Conservation (phyloP, 148 eudicot species). For the Vaccinium myrtillus region DNA sequence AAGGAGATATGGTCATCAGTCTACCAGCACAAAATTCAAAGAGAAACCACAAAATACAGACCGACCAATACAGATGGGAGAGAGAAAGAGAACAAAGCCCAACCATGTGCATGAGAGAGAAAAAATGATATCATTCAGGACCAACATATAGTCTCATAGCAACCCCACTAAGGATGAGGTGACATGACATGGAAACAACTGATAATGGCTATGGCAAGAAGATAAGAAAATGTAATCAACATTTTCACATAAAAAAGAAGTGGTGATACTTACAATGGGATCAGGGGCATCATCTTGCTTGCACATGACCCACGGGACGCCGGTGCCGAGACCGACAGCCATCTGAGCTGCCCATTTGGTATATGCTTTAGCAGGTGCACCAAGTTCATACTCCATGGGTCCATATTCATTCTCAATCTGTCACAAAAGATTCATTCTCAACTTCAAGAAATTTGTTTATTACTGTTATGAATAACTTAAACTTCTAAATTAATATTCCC, state of each 20-base stretch:
- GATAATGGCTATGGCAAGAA: slow-evolving; percentile 17
- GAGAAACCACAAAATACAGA: slow-evolving; percentile 3
- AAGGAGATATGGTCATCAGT: neutral
- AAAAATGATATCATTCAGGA: slow-evolving; percentile 1
- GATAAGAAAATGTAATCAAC: slow-evolving; percentile 4
- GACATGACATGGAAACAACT: slow-evolving; percentile 21
- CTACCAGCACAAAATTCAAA: slow-evolving; percentile 10
- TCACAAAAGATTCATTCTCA: slow-evolving; percentile 13
- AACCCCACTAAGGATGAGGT: slow-evolving; percentile 16
- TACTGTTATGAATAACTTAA: neutral
- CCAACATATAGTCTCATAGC: neutral
- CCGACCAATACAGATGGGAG: slow-evolving; percentile 17
- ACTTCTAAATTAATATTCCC: neutral
- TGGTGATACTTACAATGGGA: slow-evolving; percentile 60
- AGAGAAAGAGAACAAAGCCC: slow-evolving; percentile 11
- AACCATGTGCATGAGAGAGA: slow-evolving; percentile 38
- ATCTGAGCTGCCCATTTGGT: slow-evolving; percentile 90
- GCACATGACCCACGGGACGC: slow-evolving; percentile 99
- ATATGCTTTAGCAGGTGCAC: slow-evolving; percentile 68
- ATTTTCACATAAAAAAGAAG: neutral
- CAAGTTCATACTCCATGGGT: slow-evolving; percentile 60
- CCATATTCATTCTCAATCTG: slow-evolving; percentile 99
- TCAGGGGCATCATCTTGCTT: slow-evolving; percentile 98
- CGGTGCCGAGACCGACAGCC: slow-evolving; percentile 78
- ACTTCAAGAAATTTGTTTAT: neutral